A percentile compares a stretch with the other conserved stretches of the same genome.
Evolutionary conservation across 2,329 filamentous ascomycete species (phyloP).

Genomic region (Calonectria hawksworthii): DNA sequence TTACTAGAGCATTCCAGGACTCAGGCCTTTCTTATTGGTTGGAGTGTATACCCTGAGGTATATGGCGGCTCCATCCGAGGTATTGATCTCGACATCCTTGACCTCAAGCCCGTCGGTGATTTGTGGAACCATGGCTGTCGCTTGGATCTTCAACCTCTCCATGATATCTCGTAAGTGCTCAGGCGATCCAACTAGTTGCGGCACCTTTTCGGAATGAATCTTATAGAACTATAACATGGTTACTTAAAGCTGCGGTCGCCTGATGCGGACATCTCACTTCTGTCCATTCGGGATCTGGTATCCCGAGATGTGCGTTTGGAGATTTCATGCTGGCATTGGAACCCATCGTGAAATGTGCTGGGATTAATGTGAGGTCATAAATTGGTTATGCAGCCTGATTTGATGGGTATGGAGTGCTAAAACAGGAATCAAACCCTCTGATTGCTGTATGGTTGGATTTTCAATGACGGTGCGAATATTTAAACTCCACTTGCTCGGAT

Average conservation of each 20-base stretch:
- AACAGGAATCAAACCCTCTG: neutral
- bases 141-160: slow-evolving; percentile 5
- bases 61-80: neutral
- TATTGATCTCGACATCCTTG: neutral
- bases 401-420: neutral
- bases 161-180: slow-evolving; percentile 8
- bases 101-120: neutral
- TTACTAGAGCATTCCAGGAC: slow-evolving; percentile 1
- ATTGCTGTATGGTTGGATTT: neutral
- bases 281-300: slow-evolving; percentile 6
- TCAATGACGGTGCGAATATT: neutral
- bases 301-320: neutral
- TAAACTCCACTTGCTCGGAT: neutral
- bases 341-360: neutral
- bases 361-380: neutral
- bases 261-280: neutral
- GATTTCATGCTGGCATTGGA: neutral
- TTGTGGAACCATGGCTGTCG: neutral
- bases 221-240: neutral
- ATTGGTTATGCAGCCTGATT: neutral
- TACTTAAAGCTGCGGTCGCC: neutral
- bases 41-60: slow-evolving; percentile 1
- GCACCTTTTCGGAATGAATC: neutral
- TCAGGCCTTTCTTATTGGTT: neutral
- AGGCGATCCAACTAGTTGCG: neutral